Evolutionary conservation across 768 basidiomycete species (phyloP).

Genomic region (Sistotremastrum niveocremeum): DNA sequence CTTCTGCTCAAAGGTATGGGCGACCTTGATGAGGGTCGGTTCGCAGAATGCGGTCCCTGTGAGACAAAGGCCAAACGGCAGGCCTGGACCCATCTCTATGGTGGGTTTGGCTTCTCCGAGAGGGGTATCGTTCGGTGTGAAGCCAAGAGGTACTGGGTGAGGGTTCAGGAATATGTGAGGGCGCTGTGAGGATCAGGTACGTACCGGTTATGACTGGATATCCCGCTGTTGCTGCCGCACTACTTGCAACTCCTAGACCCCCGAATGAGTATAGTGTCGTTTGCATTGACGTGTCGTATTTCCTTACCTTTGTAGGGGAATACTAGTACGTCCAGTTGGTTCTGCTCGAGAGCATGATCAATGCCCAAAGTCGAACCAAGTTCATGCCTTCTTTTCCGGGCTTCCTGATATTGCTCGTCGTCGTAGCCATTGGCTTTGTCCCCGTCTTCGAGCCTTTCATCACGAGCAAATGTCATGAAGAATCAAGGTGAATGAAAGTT

Average conservation of each 20-base stretch:
- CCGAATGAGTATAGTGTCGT: background rate
- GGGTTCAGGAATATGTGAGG: background rate
- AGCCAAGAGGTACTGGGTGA: slow-evolving; percentile 5
- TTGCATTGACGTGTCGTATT: background rate
- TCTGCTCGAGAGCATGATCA: slow-evolving; percentile 4
- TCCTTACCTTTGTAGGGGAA: slow-evolving; percentile 3
- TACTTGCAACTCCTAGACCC: slow-evolving; percentile 4
- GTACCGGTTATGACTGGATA: slow-evolving; percentile 5
- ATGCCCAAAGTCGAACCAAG: slow-evolving; percentile 6
- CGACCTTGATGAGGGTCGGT: slow-evolving; percentile 9
- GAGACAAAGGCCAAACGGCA: slow-evolving; percentile 10
- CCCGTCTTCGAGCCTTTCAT: too few relatives aligned
- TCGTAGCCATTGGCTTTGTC: too few relatives aligned
- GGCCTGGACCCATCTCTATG: slow-evolving; percentile 5
- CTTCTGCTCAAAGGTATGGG: slow-evolving; percentile 13
- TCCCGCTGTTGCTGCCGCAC: slow-evolving; percentile 6
- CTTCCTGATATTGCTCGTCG: too few relatives aligned
- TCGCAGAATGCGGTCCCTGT: slow-evolving; percentile 11
- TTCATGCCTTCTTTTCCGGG: background rate
- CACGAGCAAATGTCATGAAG: too few relatives aligned
- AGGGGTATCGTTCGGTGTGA: slow-evolving; percentile 3
- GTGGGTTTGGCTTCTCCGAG: background rate
- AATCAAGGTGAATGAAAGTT: background rate
- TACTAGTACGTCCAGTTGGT: slow-evolving; percentile 5
- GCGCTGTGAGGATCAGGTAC: background rate